These are phyloP conservation scores for Tuctoria greenei DNA, from an alignment of 176 grass and related monocot genomes.

Conservation along the genomic window DNA sequence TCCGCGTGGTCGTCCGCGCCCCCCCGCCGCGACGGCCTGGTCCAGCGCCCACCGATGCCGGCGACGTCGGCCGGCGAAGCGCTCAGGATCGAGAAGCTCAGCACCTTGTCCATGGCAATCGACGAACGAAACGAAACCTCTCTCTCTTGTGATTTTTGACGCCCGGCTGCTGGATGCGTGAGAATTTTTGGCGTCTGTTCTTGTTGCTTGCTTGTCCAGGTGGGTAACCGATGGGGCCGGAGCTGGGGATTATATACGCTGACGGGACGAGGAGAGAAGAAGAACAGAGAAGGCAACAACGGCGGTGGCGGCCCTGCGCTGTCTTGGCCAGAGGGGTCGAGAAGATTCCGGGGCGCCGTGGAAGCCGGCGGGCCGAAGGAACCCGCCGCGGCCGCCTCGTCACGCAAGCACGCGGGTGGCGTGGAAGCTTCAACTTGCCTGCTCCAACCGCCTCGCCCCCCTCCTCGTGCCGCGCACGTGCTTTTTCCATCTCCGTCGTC, in stretches of 20 bases:
- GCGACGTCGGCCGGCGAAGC: constrained; percentile 43
- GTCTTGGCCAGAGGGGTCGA: neutral
- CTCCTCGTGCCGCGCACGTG: neutral
- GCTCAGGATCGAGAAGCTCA: constrained; percentile 61
- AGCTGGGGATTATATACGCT: neutral
- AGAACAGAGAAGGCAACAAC: neutral
- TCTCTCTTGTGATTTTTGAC: neutral
- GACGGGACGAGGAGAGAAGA: neutral
- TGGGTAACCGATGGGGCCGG: neutral
- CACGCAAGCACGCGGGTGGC: neutral
- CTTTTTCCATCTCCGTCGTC: neutral
- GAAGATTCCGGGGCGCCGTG: constrained; percentile 31
- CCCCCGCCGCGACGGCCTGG: constrained; percentile 24
- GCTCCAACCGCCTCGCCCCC: neutral
- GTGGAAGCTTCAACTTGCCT: neutral
- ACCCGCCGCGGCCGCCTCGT: neutral
- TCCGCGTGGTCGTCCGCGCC: neutral
- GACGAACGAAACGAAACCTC: no score
- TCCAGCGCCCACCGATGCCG: neutral
- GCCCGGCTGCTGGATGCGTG: neutral
- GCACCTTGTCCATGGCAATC: constrained; percentile 52
- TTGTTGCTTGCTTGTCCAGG: neutral
- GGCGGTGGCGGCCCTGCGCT: neutral
- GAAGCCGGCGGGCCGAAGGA: neutral
- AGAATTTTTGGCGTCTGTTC: neutral